Conservation (phyloP, 129 eudicot genomes). For the Chrysanthemum makinoi region DNA sequence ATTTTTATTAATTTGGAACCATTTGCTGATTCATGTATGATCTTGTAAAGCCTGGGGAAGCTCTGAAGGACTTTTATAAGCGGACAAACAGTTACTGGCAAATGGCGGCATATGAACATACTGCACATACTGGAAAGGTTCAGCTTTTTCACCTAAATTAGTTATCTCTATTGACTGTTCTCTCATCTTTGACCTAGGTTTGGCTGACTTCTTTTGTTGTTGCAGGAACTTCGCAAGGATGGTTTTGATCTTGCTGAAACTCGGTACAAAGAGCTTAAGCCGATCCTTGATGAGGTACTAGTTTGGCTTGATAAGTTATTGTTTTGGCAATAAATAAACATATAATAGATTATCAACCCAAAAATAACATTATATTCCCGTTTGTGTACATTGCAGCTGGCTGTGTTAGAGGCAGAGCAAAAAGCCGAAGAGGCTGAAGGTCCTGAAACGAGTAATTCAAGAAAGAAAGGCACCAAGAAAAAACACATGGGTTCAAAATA, state of each 20-base stretch:
- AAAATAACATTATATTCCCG: background rate
- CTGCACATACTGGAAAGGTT: conserved; percentile 98
- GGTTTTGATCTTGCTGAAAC: conserved; percentile 96
- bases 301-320: conserved; percentile 1
- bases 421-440: conserved; percentile 95
- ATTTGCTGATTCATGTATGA: conserved; percentile 12
- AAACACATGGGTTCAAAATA: conserved; percentile 50
- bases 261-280: conserved; percentile 92
- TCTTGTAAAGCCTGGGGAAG: conserved; percentile 74
- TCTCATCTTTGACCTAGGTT: conserved; percentile 12
- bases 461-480: conserved; percentile 72
- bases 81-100: conserved; percentile 98
- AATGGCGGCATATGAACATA: conserved; percentile 99
- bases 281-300: conserved; percentile 91
- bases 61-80: conserved; percentile 88
- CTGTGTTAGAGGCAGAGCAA: conserved; percentile 83
- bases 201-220: conserved; percentile 19
- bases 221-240: conserved; percentile 95
- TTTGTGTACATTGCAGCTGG: conserved; percentile 48
- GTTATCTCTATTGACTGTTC: conserved; percentile 6
- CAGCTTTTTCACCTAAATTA: conserved; percentile 11
- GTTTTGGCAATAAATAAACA: no score
- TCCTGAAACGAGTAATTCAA: conserved; percentile 62
- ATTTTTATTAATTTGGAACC: background rate
- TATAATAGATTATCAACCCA: no score